These are phyloP conservation scores for Ustilago lituana DNA, from an alignment of 1,284 basidiomycete species.

Conservation along the genomic window DNA sequence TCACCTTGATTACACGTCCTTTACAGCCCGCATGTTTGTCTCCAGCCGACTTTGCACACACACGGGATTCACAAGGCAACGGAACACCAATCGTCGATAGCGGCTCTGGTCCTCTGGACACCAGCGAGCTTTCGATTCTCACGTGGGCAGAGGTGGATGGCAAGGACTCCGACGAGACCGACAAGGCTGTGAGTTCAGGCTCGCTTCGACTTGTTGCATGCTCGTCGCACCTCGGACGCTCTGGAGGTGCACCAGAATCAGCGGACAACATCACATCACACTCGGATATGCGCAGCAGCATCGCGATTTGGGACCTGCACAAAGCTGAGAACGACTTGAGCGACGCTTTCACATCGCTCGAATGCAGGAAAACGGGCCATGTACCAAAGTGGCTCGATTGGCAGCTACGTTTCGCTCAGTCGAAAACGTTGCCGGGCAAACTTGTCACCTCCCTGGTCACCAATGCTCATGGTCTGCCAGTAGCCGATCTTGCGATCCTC, in stretches of 20 bases:
- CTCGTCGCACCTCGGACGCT: conserved; percentile 11
- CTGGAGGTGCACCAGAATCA: neutral
- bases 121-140: conserved; percentile 6
- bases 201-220: conserved; percentile 21
- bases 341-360: conserved; percentile 43
- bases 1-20: conserved; percentile 45
- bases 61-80: neutral
- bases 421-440: conserved; percentile 10
- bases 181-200: conserved; percentile 1
- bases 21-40: conserved; percentile 24
- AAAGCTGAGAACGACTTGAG: conserved; percentile 35
- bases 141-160: conserved; percentile 29
- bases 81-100: neutral
- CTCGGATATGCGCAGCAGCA: conserved; percentile 15
- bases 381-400: conserved; percentile 35
- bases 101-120: neutral
- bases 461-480: conserved; percentile 12
- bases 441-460: conserved; percentile 30
- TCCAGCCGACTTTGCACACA: neutral
- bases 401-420: conserved; percentile 24
- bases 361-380: conserved; percentile 42
- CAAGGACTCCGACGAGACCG: neutral
- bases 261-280: neutral
- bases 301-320: conserved; percentile 35
- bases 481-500: conserved; percentile 13